Evolutionary conservation across 1,284 basidiomycete species (phyloP).

Genomic region (Coriolopsis trogii): DNA sequence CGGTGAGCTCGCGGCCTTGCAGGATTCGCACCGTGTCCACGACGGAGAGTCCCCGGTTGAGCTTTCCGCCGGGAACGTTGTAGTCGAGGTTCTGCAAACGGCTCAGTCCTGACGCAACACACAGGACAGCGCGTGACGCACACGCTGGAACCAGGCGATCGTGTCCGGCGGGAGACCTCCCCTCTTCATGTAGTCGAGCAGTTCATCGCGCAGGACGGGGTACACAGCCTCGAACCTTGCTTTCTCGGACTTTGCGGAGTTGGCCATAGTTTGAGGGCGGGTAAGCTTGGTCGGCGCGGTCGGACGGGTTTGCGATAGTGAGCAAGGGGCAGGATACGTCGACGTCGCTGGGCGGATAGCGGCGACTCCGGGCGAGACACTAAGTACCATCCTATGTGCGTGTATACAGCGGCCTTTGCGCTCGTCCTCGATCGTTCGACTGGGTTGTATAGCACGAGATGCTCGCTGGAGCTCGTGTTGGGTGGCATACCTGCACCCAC

Average conservation of each 20-base stretch:
- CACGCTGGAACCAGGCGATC: constrained; percentile 78
- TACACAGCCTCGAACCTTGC: constrained; percentile 57
- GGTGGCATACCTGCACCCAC: too few relatives aligned
- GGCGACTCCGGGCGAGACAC: too few relatives aligned
- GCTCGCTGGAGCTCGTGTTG: too few relatives aligned
- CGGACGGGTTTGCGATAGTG: too few relatives aligned
- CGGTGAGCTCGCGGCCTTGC: constrained; percentile 65
- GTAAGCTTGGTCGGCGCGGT: too few relatives aligned
- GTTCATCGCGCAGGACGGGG: constrained; percentile 55
- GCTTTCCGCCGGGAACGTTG: constrained; percentile 96
- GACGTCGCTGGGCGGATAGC: too few relatives aligned
- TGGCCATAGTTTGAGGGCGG: too few relatives aligned
- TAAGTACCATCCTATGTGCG: too few relatives aligned
- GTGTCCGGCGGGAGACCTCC: constrained; percentile 85
- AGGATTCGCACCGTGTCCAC: constrained; percentile 94
- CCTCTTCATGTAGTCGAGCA: constrained; percentile 63
- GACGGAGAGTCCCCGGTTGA: constrained; percentile 95
- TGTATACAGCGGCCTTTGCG: too few relatives aligned
- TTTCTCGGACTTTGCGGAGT: constrained; percentile 44
- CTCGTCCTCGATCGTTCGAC: too few relatives aligned
- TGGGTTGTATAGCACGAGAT: too few relatives aligned
- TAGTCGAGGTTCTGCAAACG: constrained; percentile 80
- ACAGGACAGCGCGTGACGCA: constrained; percentile 42
- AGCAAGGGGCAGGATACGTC: too few relatives aligned
- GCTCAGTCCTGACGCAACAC: background rate